Conservation (phyloP, 768 basidiomycete genomes). For the Boletellus ananas region DNA sequence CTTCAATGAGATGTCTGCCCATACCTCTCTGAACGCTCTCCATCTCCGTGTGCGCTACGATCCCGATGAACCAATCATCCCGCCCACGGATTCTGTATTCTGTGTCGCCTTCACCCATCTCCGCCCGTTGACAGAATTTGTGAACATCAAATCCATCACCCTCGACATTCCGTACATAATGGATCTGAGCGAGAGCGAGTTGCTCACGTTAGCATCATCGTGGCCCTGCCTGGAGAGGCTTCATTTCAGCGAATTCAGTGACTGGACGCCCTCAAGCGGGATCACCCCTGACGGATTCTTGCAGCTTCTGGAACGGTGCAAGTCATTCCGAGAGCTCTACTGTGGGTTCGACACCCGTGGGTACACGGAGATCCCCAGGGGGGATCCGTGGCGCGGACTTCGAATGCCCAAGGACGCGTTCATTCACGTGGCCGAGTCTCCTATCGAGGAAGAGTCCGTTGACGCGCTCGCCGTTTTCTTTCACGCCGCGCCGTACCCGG, state of each 20-base stretch:
- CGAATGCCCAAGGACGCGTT: background rate
- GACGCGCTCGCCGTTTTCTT: constrained; percentile 14
- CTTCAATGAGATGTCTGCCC: background rate
- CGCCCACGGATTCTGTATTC: background rate
- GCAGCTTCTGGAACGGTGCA: constrained; percentile 12
- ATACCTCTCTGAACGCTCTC: background rate
- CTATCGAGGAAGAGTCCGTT: constrained; percentile 4
- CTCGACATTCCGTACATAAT: background rate
- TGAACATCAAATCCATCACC: constrained; percentile 1
- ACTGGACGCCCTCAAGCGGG: constrained; percentile 5
- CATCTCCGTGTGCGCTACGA: background rate
- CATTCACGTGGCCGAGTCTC: constrained; percentile 2
- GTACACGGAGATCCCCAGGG: constrained; percentile 7
- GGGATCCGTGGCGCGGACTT: constrained; percentile 10
- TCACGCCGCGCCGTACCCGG: constrained; percentile 9
- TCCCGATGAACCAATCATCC: background rate
- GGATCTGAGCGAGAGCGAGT: constrained; percentile 6
- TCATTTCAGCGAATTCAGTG: background rate
- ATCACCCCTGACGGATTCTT: constrained; percentile 13
- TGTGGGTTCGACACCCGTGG: constrained; percentile 6
- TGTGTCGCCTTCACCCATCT: constrained; percentile 2
- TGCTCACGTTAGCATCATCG: constrained; percentile 11
- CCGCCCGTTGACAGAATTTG: constrained; percentile 4
- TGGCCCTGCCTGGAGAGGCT: constrained; percentile 10
- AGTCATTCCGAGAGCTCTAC: constrained; percentile 2